Evolutionary conservation across 179 eudicot genomes (phyloP).

Genomic region (Beta lomatogona): DNA sequence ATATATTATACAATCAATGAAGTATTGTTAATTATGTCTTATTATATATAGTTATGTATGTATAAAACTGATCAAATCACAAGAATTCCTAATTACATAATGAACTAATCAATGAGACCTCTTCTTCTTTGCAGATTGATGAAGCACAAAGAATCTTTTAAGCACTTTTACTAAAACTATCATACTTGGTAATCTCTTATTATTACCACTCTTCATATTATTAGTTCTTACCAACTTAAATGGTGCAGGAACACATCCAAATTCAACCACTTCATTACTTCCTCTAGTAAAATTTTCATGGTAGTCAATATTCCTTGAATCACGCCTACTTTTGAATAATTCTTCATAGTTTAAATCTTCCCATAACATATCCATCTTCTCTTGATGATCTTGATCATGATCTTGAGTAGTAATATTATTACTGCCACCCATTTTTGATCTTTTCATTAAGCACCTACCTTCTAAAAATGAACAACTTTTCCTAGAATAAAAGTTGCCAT

Average conservation of each 20-base stretch:
- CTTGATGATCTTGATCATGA: conserved; percentile 25
- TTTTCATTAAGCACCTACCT: conserved; percentile 26
- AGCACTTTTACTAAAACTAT: conserved; percentile 32
- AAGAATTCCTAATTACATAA: conserved; percentile 10
- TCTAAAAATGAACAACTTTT: conserved; percentile 33
- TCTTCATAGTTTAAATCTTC: conserved; percentile 45
- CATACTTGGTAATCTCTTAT: conserved; percentile 27
- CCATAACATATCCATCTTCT: conserved; percentile 47
- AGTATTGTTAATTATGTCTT: neutral
- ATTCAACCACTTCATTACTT: conserved; percentile 14
- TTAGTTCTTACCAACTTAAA: conserved; percentile 22
- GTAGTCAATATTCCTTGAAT: conserved; percentile 13
- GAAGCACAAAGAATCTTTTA: conserved; percentile 37
- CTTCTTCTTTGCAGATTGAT: conserved; percentile 31
- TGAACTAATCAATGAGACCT: neutral
- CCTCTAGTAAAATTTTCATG: conserved; percentile 1
- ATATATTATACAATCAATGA: neutral
- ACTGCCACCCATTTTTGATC: conserved; percentile 23
- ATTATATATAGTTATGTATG: neutral
- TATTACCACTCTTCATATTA: conserved; percentile 14
- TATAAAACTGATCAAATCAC: neutral
- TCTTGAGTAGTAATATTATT: neutral
- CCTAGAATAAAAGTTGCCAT: conserved; percentile 13
- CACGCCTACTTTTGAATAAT: conserved; percentile 9
- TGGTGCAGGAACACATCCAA: conserved; percentile 32